Conservation (phyloP, 2,329 filamentous ascomycete species). For the Fusarium sp. region DNA sequence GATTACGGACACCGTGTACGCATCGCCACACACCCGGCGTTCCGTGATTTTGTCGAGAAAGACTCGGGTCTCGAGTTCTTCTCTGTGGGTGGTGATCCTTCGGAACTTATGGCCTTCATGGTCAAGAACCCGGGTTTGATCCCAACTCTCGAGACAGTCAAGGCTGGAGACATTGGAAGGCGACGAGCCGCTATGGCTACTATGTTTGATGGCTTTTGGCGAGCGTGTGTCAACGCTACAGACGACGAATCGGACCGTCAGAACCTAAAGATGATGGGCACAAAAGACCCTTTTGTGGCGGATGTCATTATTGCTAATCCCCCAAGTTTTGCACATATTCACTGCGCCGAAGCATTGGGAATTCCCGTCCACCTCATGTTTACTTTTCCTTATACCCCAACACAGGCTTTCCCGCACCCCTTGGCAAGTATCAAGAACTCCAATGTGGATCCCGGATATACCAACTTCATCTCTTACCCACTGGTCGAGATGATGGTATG, state of each 20-base stretch:
- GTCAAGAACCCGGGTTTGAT: conserved; percentile 86
- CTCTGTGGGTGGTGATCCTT: conserved; percentile 81
- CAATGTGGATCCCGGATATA: conserved; percentile 78
- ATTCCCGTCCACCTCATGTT: conserved; percentile 90
- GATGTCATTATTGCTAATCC: conserved; percentile 91
- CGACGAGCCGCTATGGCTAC: conserved; percentile 79
- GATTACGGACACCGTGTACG: conserved; percentile 80
- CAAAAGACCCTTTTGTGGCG: conserved; percentile 72
- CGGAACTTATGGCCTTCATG: conserved; percentile 90
- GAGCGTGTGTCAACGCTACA: conserved; percentile 79
- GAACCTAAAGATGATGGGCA: conserved; percentile 75
- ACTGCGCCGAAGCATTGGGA: conserved; percentile 83
- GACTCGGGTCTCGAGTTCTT: conserved; percentile 84
- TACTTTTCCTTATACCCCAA: conserved; percentile 85
- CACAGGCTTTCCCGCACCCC: conserved; percentile 81
- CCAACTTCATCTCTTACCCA: conserved; percentile 85
- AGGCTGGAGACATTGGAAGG: conserved; percentile 77
- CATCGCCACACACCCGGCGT: conserved; percentile 83
- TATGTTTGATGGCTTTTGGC: conserved; percentile 88
- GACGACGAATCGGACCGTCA: conserved; percentile 71
- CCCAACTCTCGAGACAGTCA: conserved; percentile 78
- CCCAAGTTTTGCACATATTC: conserved; percentile 81
- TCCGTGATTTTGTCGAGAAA: conserved; percentile 80
- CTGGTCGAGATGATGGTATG: conserved; percentile 90
- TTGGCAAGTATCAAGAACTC: conserved; percentile 80